Evolutionary conservation across 805 yeast species (phyloP).

Genomic region (Alloascoidea africana): DNA sequence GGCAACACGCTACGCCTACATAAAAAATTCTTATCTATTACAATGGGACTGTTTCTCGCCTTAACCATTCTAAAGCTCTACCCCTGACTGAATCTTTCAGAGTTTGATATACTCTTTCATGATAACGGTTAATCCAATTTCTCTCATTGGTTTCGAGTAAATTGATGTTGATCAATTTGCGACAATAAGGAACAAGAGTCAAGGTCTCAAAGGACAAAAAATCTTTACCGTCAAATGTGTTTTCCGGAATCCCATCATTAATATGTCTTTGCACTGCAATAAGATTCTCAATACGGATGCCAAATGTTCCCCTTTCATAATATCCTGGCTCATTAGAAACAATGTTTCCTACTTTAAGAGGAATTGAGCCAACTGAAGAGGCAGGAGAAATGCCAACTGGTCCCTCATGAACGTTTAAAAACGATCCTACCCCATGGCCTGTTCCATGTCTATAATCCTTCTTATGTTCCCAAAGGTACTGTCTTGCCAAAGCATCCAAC

Average conservation of each 20-base stretch:
- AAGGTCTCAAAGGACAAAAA: constrained; percentile 68
- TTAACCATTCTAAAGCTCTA: constrained; percentile 55
- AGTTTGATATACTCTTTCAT: constrained; percentile 36
- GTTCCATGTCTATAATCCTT: constrained; percentile 88
- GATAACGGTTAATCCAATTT: constrained; percentile 55
- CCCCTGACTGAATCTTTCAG: constrained; percentile 36
- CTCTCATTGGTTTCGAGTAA: constrained; percentile 48
- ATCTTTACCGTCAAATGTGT: constrained; percentile 36
- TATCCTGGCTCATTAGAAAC: constrained; percentile 91
- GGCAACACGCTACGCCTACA: no score
- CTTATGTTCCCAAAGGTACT: constrained; percentile 68
- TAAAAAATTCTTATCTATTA: no score
- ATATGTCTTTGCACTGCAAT: constrained; percentile 41
- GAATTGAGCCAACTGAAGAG: constrained; percentile 25
- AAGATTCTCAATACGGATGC: constrained; percentile 82
- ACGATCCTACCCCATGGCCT: constrained; percentile 95
- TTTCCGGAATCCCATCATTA: no score
- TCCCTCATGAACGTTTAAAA: constrained; percentile 85
- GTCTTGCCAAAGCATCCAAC: constrained; percentile 74
- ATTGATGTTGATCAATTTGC: constrained; percentile 45
- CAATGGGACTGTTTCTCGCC: constrained; percentile 45
- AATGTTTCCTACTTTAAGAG: constrained; percentile 52
- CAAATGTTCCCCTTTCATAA: constrained; percentile 80
- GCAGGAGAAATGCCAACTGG: constrained; percentile 69
- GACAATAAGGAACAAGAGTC: constrained; percentile 77